These are phyloP conservation scores for Ustilago xerochloae DNA, from an alignment of 1,284 basidiomycete genomes.

Conservation along the genomic window DNA sequence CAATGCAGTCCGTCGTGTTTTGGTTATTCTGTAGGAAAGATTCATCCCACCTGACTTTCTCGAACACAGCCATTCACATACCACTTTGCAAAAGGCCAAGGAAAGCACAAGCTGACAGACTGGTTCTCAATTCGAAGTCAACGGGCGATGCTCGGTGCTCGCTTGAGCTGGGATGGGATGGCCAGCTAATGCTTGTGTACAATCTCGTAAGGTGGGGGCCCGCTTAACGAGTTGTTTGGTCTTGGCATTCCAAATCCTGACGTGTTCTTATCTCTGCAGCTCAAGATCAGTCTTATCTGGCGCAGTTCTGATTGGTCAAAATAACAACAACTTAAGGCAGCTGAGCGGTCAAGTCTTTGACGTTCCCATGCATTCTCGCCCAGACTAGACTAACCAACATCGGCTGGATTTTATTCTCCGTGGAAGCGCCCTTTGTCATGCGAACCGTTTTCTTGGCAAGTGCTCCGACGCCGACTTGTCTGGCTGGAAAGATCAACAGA, in stretches of 20 bases:
- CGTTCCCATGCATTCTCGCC: neutral
- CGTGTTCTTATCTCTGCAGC: slow-evolving; percentile 2
- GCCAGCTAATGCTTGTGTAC: neutral
- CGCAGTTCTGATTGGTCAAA: neutral
- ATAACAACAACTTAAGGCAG: neutral
- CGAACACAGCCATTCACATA: neutral
- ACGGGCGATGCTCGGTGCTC: neutral
- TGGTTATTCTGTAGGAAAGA: slow-evolving; percentile 1
- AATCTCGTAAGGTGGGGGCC: neutral
- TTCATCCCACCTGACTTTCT: neutral
- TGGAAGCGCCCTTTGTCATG: neutral
- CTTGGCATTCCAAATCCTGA: slow-evolving; percentile 21
- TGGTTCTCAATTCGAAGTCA: no score
- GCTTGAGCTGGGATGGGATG: neutral
- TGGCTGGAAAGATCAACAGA: no score
- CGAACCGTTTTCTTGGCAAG: neutral
- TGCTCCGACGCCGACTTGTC: neutral
- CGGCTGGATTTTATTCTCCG: neutral
- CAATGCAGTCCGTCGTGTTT: neutral
- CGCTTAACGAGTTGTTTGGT: neutral
- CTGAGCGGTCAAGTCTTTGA: neutral
- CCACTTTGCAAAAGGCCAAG: neutral
- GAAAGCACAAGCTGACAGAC: no score
- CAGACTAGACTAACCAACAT: neutral
- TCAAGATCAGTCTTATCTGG: slow-evolving; percentile 4